phyloP scores from a whole-genome alignment of 225 moss, liverwort and hornwort species.

The Sphagnum contortum region DNA sequence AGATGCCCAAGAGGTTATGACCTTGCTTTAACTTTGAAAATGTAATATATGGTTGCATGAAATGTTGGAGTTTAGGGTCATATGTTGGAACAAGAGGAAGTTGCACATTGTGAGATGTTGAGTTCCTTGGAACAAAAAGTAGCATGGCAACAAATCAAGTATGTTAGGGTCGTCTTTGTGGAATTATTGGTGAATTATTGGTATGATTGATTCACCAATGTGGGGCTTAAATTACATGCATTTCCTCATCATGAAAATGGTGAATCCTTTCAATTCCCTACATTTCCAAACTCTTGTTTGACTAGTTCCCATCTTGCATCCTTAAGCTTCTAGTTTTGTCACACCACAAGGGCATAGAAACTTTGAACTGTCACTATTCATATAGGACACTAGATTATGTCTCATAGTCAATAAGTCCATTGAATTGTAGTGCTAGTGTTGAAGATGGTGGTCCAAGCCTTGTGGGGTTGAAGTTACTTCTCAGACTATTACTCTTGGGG shows the following conservation, averaged over 20 bases:
- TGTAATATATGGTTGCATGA: too few species aligned
- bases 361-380: conserved; percentile 16
- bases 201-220: conserved; percentile 80
- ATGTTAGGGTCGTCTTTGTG: too few species aligned
- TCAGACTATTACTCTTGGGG: conserved; percentile 41
- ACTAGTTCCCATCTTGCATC: conserved; percentile 37
- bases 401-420: conserved; percentile 35
- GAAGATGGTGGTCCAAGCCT: conserved; percentile 24
- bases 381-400: conserved; percentile 42
- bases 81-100: conserved; percentile 63
- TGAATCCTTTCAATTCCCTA: conserved; percentile 28
- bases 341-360: too few species aligned
- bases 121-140: conserved; percentile 75
- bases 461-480: conserved; percentile 43
- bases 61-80: too few species aligned
- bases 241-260: conserved; percentile 57
- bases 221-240: conserved; percentile 67
- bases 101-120: conserved; percentile 50
- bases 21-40: too few species aligned
- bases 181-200: conserved; percentile 76
- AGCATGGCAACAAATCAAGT: conserved; percentile 71
- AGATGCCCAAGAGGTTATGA: too few species aligned
- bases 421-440: conserved; percentile 29
- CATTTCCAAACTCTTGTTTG: conserved; percentile 28
- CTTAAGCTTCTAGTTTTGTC: conserved; percentile 15